Base-by-base conservation (phyloP, 768 basidiomycete genomes). In the Boletus subcaerulescens region DNA sequence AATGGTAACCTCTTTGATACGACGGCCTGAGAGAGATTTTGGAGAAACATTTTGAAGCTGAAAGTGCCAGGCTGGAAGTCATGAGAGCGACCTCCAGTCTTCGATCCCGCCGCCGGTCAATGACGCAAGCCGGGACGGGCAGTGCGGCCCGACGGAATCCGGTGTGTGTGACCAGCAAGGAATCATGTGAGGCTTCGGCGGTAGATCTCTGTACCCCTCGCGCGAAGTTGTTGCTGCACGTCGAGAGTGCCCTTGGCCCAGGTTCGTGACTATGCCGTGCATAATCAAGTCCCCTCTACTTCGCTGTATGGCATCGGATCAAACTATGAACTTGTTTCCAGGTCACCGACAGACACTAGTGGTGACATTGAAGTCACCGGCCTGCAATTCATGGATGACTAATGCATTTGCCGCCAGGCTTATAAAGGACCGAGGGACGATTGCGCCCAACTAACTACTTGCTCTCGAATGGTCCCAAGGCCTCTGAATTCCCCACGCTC, bases 391-490 rank as follows among this genome's bases (percentile, higher is more conserved):
- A 20, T 32, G 33, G n/a, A 43, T 57, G 47, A 50, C 56, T 49
- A 35, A 39, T 49, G 17, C n/a, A n/a, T n/a, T n/a, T n/a, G n/a
- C 43, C 33, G 20, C 24, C 12, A 29, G 5, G 24, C 20, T 26
- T 53, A 62, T 36, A 57, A 48, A 40, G 46, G 24, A 10, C 45
- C 24, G 7, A 17, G 33, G 4, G 26, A 17, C 5, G 36, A 22
- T 22, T 46, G 38, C 43, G 17, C 20, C 14, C 46, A 35, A 18
- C 20, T 50, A 18, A 24, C 7, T 45, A 42, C 22, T 40, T 50
- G 20, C 59, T 55, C 58, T 70, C 72, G 74, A 73, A 75, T 75
- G 74, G 73, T 70, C 66, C 71, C 71, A n/a, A 56, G 69, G 52
- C 72, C 69, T 42, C 48, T 65, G 20, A 63, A 60, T 51, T 68